These are phyloP conservation scores for Dictyostelium intermedium DNA, from an alignment of 78 protist species.

Conservation along the genomic window DNA sequence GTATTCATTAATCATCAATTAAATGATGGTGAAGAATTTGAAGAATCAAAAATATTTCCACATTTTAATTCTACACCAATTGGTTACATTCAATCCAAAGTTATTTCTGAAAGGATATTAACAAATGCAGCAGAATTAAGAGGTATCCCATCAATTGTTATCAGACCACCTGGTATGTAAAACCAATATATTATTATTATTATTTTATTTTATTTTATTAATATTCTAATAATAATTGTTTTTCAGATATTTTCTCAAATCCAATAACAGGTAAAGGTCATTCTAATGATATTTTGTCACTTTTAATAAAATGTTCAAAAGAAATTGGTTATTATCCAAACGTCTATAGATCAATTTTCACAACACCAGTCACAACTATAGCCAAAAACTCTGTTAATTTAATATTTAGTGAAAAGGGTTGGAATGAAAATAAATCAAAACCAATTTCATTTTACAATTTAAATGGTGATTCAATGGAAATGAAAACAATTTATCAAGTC, in stretches of 20 bases:
- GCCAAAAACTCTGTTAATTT: background rate
- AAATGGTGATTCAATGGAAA: background rate
- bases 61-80: background rate
- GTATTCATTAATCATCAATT: constrained; percentile 19
- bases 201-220: no score
- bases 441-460: background rate
- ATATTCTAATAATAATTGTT: no score
- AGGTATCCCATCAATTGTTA: background rate
- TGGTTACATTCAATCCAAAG: constrained; percentile 56
- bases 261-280: background rate
- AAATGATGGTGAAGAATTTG: background rate
- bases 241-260: background rate
- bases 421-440: background rate
- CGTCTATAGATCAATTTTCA: background rate
- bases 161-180: background rate
- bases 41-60: background rate
- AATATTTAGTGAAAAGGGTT: background rate
- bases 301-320: background rate
- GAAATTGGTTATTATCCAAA: background rate
- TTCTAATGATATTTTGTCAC: background rate
- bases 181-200: no score
- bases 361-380: background rate
- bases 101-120: background rate
- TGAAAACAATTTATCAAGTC: background rate
- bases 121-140: constrained; percentile 1